phyloP scores from a whole-genome alignment of 441 rosid species.

The Erodium texanum region DNA sequence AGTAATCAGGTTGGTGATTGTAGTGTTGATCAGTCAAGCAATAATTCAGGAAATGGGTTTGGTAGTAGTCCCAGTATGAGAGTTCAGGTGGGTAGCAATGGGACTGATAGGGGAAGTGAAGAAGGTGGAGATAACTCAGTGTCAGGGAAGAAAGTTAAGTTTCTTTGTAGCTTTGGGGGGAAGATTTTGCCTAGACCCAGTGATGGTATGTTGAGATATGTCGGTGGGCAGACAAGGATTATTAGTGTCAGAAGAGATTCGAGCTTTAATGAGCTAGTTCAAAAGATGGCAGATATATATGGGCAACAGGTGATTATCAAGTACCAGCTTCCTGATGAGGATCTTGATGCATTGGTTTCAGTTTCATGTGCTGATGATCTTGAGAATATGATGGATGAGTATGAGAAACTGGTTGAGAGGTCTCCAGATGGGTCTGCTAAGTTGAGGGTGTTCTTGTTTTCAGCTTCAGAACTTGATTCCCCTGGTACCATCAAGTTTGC shows the following conservation, averaged over 20 bases:
- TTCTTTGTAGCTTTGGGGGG: slow-evolving; percentile 70
- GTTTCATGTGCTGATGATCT: slow-evolving; percentile 74
- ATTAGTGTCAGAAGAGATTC: slow-evolving; percentile 46
- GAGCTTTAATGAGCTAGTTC: slow-evolving; percentile 41
- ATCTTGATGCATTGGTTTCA: slow-evolving; percentile 71
- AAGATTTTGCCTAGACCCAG: slow-evolving; percentile 72
- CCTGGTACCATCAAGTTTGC: slow-evolving; percentile 40
- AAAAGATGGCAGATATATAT: slow-evolving; percentile 44
- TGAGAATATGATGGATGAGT: slow-evolving; percentile 77
- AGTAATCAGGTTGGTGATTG: slow-evolving; percentile 21
- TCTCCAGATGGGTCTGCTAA: slow-evolving; percentile 59
- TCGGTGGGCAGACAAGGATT: slow-evolving; percentile 70
- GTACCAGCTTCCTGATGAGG: slow-evolving; percentile 80
- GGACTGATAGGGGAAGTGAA: slow-evolving; percentile 36
- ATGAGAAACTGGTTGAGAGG: slow-evolving; percentile 54
- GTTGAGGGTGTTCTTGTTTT: slow-evolving; percentile 58
- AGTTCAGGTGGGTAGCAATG: slow-evolving; percentile 28
- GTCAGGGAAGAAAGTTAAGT: slow-evolving; percentile 51
- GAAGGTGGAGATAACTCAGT: slow-evolving; percentile 49
- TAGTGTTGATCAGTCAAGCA: slow-evolving; percentile 24
- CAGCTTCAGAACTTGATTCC: slow-evolving; percentile 38
- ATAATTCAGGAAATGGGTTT: slow-evolving; percentile 17
- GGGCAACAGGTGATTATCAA: slow-evolving; percentile 54
- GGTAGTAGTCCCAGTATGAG: slow-evolving; percentile 27
- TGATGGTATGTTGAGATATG: slow-evolving; percentile 65